Percentiles rank a stretch among this genome's conserved stretches.
These are phyloP conservation scores for Boletus semigastroideus DNA, from an alignment of 1,284 basidiomycete genomes.

Conservation along the genomic window DNA sequence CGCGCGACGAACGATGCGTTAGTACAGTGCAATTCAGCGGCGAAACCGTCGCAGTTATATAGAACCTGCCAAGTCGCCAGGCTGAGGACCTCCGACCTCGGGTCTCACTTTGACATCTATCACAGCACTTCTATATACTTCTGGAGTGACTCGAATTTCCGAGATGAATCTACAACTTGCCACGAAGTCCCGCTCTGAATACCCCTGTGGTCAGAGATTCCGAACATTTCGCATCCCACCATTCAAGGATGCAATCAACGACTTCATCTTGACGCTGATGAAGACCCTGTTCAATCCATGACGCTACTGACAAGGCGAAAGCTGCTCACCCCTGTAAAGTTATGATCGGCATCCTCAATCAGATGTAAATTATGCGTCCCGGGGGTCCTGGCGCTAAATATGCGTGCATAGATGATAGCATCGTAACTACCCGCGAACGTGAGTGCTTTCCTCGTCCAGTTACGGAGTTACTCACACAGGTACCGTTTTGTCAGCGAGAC, in stretches of 20 bases:
- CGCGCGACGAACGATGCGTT: neutral
- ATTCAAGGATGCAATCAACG: conserved; percentile 58
- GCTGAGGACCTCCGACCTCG: neutral
- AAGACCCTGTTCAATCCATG: conserved; percentile 1
- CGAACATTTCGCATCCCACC: conserved; percentile 49
- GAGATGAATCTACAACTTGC: conserved; percentile 40
- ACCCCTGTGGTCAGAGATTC: conserved; percentile 53
- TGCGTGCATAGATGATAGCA: conserved; percentile 63
- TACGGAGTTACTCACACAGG: conserved; percentile 52
- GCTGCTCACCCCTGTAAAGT: conserved; percentile 55
- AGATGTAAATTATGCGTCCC: conserved; percentile 69
- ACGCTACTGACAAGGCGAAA: neutral
- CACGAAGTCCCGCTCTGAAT: conserved; percentile 53
- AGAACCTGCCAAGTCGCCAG: neutral
- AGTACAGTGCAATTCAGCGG: neutral
- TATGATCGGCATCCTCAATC: conserved; percentile 72
- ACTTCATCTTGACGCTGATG: conserved; percentile 56
- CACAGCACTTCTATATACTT: neutral
- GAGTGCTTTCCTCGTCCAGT: neutral
- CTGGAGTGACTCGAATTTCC: neutral
- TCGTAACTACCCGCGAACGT: conserved; percentile 53
- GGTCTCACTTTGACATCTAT: no score
- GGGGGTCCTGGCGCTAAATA: conserved; percentile 52
- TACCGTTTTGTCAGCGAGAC: conserved; percentile 60
- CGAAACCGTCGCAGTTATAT: neutral